These are phyloP conservation scores for Curvularia eragrostidis DNA, from an alignment of 2,329 filamentous ascomycete genomes.

Conservation along the genomic window DNA sequence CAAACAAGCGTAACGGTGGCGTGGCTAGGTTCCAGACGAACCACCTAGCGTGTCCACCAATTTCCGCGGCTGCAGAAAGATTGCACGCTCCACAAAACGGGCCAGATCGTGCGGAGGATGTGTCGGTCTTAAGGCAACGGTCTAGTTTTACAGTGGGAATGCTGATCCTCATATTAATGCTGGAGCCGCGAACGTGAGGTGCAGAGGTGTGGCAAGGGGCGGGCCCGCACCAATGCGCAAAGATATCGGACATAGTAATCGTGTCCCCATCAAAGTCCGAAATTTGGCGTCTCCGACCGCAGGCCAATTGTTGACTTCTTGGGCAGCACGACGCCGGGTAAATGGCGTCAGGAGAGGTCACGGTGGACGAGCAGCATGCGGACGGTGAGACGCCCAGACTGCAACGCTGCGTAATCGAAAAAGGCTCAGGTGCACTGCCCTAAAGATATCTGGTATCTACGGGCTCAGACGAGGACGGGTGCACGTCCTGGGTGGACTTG, in stretches of 20 bases:
- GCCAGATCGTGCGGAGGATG: constrained; percentile 14
- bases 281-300: not conserved
- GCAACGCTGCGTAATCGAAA: constrained; percentile 25
- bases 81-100: constrained; percentile 11
- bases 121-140: constrained; percentile 3
- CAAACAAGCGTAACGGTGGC: constrained; percentile 2
- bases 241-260: constrained; percentile 5
- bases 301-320: constrained; percentile 6
- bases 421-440: constrained; percentile 17
- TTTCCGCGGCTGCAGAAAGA: constrained; percentile 9
- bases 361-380: not conserved
- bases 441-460: constrained; percentile 4
- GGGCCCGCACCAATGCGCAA: constrained; percentile 2
- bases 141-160: not conserved
- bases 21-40: constrained; percentile 6
- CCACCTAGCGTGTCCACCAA: constrained; percentile 6
- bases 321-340: constrained; percentile 5
- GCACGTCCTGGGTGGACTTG: constrained; percentile 5
- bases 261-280: constrained; percentile 5
- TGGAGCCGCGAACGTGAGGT: constrained; percentile 8
- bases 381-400: constrained; percentile 15
- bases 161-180: constrained; percentile 16
- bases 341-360: constrained; percentile 12
- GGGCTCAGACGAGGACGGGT: not conserved
- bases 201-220: not conserved